Conservation (phyloP, 2,329 filamentous ascomycete species). For the Calonectria hawksworthii region DNA sequence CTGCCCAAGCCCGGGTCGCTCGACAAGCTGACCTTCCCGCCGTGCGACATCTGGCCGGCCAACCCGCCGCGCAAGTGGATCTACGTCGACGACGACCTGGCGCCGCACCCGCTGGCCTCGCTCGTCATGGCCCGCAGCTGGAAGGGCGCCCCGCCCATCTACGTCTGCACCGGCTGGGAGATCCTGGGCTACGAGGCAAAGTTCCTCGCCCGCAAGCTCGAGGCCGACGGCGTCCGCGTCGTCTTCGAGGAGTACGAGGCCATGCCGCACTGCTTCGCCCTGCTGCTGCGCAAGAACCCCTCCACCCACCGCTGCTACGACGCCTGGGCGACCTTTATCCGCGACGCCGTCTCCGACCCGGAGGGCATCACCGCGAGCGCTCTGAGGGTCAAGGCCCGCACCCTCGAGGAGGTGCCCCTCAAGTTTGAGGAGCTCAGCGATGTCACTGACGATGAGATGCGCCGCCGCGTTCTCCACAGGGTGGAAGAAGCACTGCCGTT, state of each 20-base stretch:
- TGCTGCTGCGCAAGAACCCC: slow-evolving; percentile 64
- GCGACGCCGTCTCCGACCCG: slow-evolving; percentile 53
- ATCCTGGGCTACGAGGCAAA: slow-evolving; percentile 77
- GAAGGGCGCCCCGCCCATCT: slow-evolving; percentile 75
- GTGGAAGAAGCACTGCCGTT: slow-evolving; percentile 30
- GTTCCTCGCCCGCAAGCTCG: slow-evolving; percentile 70
- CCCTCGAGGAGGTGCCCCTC: slow-evolving; percentile 62
- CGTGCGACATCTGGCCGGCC: slow-evolving; percentile 71
- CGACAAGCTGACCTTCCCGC: slow-evolving; percentile 46
- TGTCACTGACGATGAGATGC: slow-evolving; percentile 60
- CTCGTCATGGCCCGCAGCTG: slow-evolving; percentile 72
- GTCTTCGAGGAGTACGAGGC: slow-evolving; percentile 81
- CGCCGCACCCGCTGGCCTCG: slow-evolving; percentile 77
- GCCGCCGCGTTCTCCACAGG: slow-evolving; percentile 52
- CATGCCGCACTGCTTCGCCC: slow-evolving; percentile 83
- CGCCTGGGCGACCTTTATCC: slow-evolving; percentile 70
- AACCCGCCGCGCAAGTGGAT: slow-evolving; percentile 66
- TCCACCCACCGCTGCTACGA: slow-evolving; percentile 66
- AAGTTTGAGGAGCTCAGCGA: slow-evolving; percentile 58
- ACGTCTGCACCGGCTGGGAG: slow-evolving; percentile 79
- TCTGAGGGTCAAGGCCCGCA: slow-evolving; percentile 64
- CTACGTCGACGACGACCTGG: slow-evolving; percentile 67
- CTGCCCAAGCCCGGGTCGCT: slow-evolving; percentile 64
- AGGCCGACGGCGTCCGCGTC: slow-evolving; percentile 70
- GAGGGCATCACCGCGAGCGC: slow-evolving; percentile 56